Evolutionary conservation across 169 alveolate species (phyloP), one percentile per base, ranked within the genome.

Genomic region (Eimeria acervulina): DNA sequence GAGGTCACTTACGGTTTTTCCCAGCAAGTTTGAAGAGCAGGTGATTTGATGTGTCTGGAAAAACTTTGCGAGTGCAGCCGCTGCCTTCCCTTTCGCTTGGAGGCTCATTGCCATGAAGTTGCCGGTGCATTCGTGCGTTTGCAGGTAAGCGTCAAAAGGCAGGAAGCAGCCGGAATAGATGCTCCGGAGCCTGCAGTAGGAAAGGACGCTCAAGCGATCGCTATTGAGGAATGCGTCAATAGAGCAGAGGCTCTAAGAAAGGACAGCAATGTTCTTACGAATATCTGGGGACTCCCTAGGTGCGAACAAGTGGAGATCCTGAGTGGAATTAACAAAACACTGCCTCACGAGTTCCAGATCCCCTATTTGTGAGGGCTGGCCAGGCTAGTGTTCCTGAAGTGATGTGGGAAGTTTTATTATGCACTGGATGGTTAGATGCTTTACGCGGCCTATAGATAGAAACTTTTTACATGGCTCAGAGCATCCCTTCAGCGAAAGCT

Each of bases 251-350:
- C 81, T 17, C 55, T 85, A 15, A 23, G 26, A 61, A 85, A 31
- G 40, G 40, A 52, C 61, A 85, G 93, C 61, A 85, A 59, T 10
- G 81, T 47, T 21, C 80, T 85, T n/a, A 31, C 61, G 70, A 44
- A 61, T 28, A 85, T 59, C 38, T 85, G 93, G 93, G 55, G 61
- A 5, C 40, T 52, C 59, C 47, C 81, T 28, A 85, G 93, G 26
- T 31, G 80, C 40, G 93, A 59, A 36, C 93, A 85, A 59, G 36
- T 59, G 61, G 80, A 85, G 93, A 61, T 52, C 59, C 76, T 85
- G 5, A 21, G 33, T 38, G 61, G 23, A 17, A 21, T 85, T 23
- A 85, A 85, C 44, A 61, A 17, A 21, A 36, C 55, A 26, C 47
- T 85, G 52, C 93, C 93, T 23, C 80, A 36, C 15, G 93, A 85